Conservation (phyloP, 2,329 filamentous ascomycete genomes). For the Penicillium sp. region DNA sequence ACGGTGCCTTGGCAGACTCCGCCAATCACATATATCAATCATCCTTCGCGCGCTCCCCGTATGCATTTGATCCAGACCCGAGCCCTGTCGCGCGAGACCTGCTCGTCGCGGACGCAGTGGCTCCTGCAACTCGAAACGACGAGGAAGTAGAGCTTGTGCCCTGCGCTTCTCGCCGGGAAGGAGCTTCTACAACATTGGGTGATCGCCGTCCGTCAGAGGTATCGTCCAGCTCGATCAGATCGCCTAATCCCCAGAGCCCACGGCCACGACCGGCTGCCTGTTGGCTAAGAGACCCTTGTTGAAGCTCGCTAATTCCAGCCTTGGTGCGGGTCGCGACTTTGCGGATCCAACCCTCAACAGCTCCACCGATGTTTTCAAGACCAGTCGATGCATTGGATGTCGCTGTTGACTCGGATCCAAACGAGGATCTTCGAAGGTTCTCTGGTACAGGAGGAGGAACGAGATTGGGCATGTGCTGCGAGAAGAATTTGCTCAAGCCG, state of each 20-base stretch:
- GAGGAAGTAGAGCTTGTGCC: slow-evolving; percentile 30
- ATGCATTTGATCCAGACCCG: slow-evolving; percentile 17
- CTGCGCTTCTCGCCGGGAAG: slow-evolving; percentile 25
- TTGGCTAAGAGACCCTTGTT: slow-evolving; percentile 35
- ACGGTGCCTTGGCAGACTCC: slow-evolving; percentile 25
- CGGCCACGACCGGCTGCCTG: slow-evolving; percentile 30
- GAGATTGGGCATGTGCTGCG: slow-evolving; percentile 78
- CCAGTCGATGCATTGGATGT: slow-evolving; percentile 46
- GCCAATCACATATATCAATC: slow-evolving; percentile 32
- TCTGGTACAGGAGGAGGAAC: slow-evolving; percentile 67
- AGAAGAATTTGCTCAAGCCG: slow-evolving; percentile 80
- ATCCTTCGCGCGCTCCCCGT: slow-evolving; percentile 34
- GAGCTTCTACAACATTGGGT: slow-evolving; percentile 22
- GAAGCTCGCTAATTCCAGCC: slow-evolving; percentile 44
- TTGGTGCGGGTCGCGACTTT: slow-evolving; percentile 66
- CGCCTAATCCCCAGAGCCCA: slow-evolving; percentile 40
- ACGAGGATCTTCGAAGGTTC: slow-evolving; percentile 43
- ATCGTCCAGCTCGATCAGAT: slow-evolving; percentile 51
- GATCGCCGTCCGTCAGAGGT: slow-evolving; percentile 36
- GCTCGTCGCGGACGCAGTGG: slow-evolving; percentile 38
- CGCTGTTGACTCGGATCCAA: slow-evolving; percentile 40
- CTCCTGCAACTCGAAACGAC: slow-evolving; percentile 27
- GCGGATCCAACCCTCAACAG: slow-evolving; percentile 87
- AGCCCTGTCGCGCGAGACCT: slow-evolving; percentile 38
- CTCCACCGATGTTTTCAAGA: slow-evolving; percentile 82